Percentiles rank a stretch among this genome's conserved stretches.
These are phyloP conservation scores for Domatiomyces globalis DNA, from an alignment of 2,329 filamentous ascomycete species.

Conservation along the genomic window DNA sequence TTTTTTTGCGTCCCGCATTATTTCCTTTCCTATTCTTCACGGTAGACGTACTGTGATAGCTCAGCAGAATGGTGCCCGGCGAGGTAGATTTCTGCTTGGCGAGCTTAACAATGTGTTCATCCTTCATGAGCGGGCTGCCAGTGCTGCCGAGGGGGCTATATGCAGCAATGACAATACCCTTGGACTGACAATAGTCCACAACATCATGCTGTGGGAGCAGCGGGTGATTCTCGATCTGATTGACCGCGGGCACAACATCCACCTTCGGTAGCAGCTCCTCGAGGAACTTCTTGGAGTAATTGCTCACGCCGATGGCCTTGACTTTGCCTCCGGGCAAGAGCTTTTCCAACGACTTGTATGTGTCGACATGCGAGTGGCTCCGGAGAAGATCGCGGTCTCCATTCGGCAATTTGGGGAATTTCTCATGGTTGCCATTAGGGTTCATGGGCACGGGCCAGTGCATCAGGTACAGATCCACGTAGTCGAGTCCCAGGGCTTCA, in stretches of 20 bases:
- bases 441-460: conserved; percentile 47
- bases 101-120: conserved; percentile 28
- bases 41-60: conserved; percentile 24
- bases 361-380: conserved; percentile 18
- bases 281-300: conserved; percentile 37
- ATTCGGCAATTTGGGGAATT: conserved; percentile 28
- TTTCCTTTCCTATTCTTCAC: neutral
- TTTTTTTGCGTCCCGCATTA: neutral
- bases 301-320: conserved; percentile 39
- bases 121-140: conserved; percentile 29
- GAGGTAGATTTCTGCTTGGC: conserved; percentile 27
- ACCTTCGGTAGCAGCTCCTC: conserved; percentile 34
- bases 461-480: conserved; percentile 58
- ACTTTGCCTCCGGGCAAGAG: conserved; percentile 29
- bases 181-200: conserved; percentile 34
- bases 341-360: conserved; percentile 40
- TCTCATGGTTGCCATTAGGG: conserved; percentile 32
- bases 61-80: conserved; percentile 28
- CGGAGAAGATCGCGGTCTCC: conserved; percentile 36
- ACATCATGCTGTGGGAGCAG: conserved; percentile 39
- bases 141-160: conserved; percentile 43
- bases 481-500: conserved; percentile 49
- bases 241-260: conserved; percentile 33
- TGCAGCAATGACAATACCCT: conserved; percentile 40
- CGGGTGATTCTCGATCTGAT: conserved; percentile 41